Evolutionary conservation across 305 asterid genomes (phyloP).

Genomic region (Stenogyne calaminthoides): DNA sequence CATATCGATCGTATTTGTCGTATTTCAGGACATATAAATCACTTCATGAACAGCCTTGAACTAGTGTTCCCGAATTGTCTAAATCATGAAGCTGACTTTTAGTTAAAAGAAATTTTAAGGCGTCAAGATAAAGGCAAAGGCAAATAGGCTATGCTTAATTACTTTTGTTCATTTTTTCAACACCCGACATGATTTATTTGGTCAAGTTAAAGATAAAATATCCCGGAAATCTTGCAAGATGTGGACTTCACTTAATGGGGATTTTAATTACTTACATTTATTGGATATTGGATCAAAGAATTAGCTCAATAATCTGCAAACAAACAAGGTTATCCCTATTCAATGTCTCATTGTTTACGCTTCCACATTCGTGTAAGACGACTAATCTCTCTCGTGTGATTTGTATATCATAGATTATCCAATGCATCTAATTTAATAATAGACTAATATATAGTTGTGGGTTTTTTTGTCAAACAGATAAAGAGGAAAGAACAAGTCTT

Average conservation of each 20-base stretch:
- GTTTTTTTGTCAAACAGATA: no score
- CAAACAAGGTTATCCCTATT: no score
- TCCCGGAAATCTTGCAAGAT: conserved; percentile 39
- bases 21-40: background rate
- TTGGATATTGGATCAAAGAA: no score
- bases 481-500: no score
- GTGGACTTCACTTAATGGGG: conserved; percentile 19
- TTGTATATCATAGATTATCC: no score
- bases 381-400: no score
- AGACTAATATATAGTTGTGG: no score
- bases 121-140: background rate
- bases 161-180: background rate
- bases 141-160: background rate
- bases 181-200: conserved; percentile 18
- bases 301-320: no score
- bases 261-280: no score
- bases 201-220: conserved; percentile 18
- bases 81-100: conserved; percentile 8
- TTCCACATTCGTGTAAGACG: no score
- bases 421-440: no score
- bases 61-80: background rate
- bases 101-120: background rate
- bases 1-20: background rate
- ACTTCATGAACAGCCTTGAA: conserved; percentile 23
- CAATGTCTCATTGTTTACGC: no score